Conservation (phyloP, 2,329 filamentous ascomycete species). For the Aspergillus hortae region DNA sequence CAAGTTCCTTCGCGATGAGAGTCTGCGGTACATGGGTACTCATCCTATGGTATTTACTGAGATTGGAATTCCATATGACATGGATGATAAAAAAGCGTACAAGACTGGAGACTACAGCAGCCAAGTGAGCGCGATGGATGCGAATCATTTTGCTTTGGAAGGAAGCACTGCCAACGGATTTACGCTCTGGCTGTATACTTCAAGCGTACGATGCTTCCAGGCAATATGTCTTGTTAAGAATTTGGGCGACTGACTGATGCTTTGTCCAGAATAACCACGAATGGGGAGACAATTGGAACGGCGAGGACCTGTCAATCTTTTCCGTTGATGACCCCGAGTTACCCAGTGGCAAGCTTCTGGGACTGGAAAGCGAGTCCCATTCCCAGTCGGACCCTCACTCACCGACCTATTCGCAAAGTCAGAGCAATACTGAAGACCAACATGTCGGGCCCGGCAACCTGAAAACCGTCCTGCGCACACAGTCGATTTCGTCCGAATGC, state of each 20-base stretch:
- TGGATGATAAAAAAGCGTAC: constrained; percentile 96
- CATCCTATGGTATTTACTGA: constrained; percentile 90
- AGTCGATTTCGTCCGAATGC: constrained; percentile 55
- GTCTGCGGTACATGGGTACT: constrained; percentile 79
- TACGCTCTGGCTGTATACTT: constrained; percentile 83
- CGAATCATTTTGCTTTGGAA: constrained; percentile 91
- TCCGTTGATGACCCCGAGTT: constrained; percentile 74
- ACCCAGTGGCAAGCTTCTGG: constrained; percentile 27
- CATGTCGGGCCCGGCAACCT: constrained; percentile 73
- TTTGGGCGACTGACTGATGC: neutral
- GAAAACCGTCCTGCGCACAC: constrained; percentile 61
- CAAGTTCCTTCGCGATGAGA: constrained; percentile 76
- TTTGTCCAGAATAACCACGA: constrained; percentile 71
- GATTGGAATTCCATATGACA: constrained; percentile 97
- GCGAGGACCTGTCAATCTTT: constrained; percentile 89
- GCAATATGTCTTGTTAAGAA: neutral
- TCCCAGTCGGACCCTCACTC: constrained; percentile 39
- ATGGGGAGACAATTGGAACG: constrained; percentile 94
- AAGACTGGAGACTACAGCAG: constrained; percentile 92
- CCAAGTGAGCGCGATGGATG: constrained; percentile 88
- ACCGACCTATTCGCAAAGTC: constrained; percentile 54
- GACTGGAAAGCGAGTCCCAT: constrained; percentile 37
- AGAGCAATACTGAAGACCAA: constrained; percentile 37
- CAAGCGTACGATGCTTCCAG: constrained; percentile 49
- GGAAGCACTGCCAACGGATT: constrained; percentile 79